phyloP scores from a whole-genome alignment of 257 asterid genomes.

The Solanum dulcamara region DNA sequence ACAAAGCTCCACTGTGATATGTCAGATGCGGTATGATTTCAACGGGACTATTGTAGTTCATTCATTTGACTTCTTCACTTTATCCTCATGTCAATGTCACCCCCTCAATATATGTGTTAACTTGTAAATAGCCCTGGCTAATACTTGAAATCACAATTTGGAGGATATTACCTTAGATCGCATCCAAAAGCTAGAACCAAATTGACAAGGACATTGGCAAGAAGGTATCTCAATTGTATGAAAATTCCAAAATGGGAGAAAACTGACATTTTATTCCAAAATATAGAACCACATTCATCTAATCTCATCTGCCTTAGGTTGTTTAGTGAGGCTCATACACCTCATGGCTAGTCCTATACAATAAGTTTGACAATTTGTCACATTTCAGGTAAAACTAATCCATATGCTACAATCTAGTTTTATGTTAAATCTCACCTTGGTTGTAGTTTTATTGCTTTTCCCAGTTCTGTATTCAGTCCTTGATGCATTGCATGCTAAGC shows the following conservation, averaged over 20 bases:
- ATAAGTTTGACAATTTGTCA: background rate
- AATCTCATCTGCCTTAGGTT: background rate
- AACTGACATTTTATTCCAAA: background rate
- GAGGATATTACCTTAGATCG: background rate
- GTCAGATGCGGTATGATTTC: slow-evolving; percentile 87
- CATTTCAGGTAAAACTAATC: background rate
- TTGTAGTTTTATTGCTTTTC: background rate
- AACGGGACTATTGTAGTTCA: background rate
- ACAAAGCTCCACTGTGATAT: slow-evolving; percentile 92
- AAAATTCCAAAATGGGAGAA: background rate
- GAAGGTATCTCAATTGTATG: background rate
- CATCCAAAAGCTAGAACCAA: background rate
- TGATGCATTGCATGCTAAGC: background rate
- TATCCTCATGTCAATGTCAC: background rate
- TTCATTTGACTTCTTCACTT: background rate
- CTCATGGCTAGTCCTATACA: background rate
- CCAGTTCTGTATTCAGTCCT: background rate
- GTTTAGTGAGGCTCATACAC: background rate
- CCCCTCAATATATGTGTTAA: background rate
- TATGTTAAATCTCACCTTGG: background rate
- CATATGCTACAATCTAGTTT: background rate
- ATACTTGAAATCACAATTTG: background rate
- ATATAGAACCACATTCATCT: background rate
- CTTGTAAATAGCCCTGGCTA: background rate
- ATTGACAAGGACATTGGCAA: background rate